Conservation (phyloP, 805 yeast species). For the Kodamaea hsintzibuensis region DNA sequence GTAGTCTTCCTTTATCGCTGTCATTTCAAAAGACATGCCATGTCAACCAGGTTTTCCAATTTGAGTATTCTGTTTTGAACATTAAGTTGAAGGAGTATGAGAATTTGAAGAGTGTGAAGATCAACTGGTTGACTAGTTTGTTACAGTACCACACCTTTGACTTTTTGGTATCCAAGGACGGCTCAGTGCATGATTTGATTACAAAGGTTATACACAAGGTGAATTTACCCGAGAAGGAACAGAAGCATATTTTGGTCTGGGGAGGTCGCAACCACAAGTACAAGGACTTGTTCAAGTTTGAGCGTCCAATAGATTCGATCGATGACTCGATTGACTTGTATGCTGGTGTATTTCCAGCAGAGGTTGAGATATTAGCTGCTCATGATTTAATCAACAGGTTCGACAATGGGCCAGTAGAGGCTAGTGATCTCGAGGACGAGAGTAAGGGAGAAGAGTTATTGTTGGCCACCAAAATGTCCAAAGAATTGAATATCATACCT, state of each 20-base stretch:
- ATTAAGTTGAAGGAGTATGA: constrained; percentile 78
- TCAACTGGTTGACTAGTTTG: constrained; percentile 72
- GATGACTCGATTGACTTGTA: constrained; percentile 37
- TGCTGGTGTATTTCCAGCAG: constrained; percentile 45
- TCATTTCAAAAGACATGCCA: constrained; percentile 45
- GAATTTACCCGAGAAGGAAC: constrained; percentile 48
- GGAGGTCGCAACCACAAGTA: constrained; percentile 44
- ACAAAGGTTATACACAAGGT: constrained; percentile 57
- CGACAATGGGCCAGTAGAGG: constrained; percentile 19
- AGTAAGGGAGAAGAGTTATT: constrained; percentile 24
- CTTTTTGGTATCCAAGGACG: constrained; percentile 64
- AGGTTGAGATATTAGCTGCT: constrained; percentile 37
- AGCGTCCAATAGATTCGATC: constrained; percentile 34
- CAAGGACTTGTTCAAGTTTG: constrained; percentile 38
- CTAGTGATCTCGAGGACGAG: constrained; percentile 27
- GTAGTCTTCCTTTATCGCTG: constrained; percentile 37
- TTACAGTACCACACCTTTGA: constrained; percentile 69
- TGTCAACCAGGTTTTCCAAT: constrained; percentile 42
- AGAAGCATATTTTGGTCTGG: constrained; percentile 57
- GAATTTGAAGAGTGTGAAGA: constrained; percentile 61
- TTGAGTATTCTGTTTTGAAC: constrained; percentile 77
- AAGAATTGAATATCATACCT: constrained; percentile 49
- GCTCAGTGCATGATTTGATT: constrained; percentile 56
- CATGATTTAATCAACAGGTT: constrained; percentile 35
- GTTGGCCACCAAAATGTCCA: constrained; percentile 22